Conservation (phyloP, 495 filamentous ascomycete genomes). For the Lepraria neglecta region DNA sequence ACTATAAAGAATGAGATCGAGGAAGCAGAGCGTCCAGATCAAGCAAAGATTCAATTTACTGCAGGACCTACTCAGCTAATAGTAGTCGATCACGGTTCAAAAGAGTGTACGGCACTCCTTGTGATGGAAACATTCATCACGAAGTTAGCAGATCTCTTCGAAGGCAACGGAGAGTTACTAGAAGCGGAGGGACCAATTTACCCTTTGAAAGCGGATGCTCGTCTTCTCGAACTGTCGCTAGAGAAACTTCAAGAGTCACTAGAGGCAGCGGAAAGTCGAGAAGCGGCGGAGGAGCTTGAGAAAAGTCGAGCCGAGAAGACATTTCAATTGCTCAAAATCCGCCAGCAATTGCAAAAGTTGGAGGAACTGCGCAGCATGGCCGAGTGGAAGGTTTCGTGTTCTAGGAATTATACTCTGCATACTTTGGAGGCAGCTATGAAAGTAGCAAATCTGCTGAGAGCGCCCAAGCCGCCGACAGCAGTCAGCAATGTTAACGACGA, state of each 20-base stretch:
- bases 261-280: not conserved
- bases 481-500: not conserved
- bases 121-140: constrained; percentile 6
- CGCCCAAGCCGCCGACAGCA: not conserved
- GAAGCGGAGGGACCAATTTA: not conserved
- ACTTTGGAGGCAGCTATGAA: constrained; percentile 8
- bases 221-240: not conserved
- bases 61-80: constrained; percentile 9
- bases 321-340: not conserved
- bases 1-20: not conserved
- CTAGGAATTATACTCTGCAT: not conserved
- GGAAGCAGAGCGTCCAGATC: not conserved
- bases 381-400: not conserved
- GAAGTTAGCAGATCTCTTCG: not conserved
- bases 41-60: not conserved
- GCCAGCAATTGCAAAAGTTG: not conserved
- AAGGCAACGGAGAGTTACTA: not conserved
- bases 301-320: not conserved
- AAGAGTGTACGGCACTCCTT: constrained; percentile 17
- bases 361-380: not conserved
- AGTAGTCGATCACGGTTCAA: constrained; percentile 5
- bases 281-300: not conserved
- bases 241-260: not conserved
- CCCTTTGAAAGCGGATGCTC: not conserved
- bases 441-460: not conserved